Percentiles rank a stretch among this genome's conserved stretches.
These are phyloP conservation scores for Phytophthora brassicae DNA, from an alignment of 352 stramenopile genomes.

Conservation along the genomic window DNA sequence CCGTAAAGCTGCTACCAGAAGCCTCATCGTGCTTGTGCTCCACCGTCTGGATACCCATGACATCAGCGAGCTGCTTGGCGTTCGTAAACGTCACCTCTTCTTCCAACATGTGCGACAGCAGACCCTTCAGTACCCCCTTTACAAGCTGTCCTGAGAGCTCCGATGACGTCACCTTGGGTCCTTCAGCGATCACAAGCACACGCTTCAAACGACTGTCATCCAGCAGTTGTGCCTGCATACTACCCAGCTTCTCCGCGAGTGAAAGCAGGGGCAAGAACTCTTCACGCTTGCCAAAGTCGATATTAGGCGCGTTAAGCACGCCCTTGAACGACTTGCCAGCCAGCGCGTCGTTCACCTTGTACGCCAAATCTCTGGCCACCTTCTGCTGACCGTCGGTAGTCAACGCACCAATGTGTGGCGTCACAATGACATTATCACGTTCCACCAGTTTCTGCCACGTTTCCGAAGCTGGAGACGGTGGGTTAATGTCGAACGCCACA, in stretches of 20 bases:
- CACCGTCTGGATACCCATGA: conserved; percentile 89
- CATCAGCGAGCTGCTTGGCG: conserved; percentile 79
- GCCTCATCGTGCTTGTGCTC: conserved; percentile 90
- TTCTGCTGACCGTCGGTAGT: conserved; percentile 94
- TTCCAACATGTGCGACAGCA: conserved; percentile 90
- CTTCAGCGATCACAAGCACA: conserved; percentile 79
- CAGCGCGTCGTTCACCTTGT: conserved; percentile 92
- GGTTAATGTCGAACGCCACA: conserved; percentile 76
- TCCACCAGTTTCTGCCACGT: conserved; percentile 79
- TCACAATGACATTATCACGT: conserved; percentile 91
- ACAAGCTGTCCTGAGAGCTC: conserved; percentile 86
- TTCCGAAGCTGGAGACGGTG: conserved; percentile 44
- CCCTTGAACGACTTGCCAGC: conserved; percentile 92
- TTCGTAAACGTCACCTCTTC: conserved; percentile 92
- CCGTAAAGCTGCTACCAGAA: conserved; percentile 75
- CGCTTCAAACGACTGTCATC: conserved; percentile 67
- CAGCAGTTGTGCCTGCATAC: conserved; percentile 85
- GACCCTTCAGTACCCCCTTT: conserved; percentile 89
- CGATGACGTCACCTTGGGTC: conserved; percentile 75
- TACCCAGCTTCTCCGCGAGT: conserved; percentile 91
- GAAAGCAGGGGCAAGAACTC: conserved; percentile 86
- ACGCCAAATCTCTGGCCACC: conserved; percentile 88
- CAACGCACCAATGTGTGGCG: conserved; percentile 94
- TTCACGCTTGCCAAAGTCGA: conserved; percentile 82
- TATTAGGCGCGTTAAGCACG: conserved; percentile 95